Evolutionary conservation across 164 flowering plant genomes (phyloP), one percentile per base, ranked within the genome.

Genomic region (Liquidambar formosana): DNA sequence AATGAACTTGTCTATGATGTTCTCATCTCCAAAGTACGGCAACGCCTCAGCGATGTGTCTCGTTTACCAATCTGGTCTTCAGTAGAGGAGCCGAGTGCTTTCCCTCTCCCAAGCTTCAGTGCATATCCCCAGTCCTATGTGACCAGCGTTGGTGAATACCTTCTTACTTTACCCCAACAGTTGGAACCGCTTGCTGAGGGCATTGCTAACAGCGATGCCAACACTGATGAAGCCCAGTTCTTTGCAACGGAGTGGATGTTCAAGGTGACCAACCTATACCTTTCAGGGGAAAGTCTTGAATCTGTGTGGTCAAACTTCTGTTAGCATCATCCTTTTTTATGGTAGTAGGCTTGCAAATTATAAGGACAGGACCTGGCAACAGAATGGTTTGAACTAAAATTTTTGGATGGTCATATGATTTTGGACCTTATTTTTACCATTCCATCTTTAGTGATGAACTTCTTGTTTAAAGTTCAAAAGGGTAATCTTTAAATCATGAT

Each of bases 231-330:
- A 58, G 94, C 98, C 47, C 99, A 96, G 70, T 88, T 86, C 77
- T 93, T 96, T 76, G 99, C 99, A 61, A 90, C 99, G 54, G 98
- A 96, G 80, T 96, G 99, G 99, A 93, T 93, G 99, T 96, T 93
- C 80, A 96, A 96, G 98, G 99, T 96, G 83, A 72, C 52, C 41
- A 10, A 57, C 16, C 4, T 10, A 15, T 67, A 10, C 23, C 26
- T 52, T 66, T 12, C 11, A 1, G 13, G n/a, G 10, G 9, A 16
- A 26, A 19, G 25, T 52, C 28, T 51, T 33, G 28, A 63, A 46
- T 33, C n/a, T 51, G 19, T 21, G 6, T 51, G 22, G 21, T 51
- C 19, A 51, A 51, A 51, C 22, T 21, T 51, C 54, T n/a, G 18
- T 21, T 51, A 51, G 21, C 54, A 15, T 33, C 6, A 33, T 33